Evolutionary conservation across 2,329 filamentous ascomycete genomes (phyloP).

Genomic region (Alternaria sp.): DNA sequence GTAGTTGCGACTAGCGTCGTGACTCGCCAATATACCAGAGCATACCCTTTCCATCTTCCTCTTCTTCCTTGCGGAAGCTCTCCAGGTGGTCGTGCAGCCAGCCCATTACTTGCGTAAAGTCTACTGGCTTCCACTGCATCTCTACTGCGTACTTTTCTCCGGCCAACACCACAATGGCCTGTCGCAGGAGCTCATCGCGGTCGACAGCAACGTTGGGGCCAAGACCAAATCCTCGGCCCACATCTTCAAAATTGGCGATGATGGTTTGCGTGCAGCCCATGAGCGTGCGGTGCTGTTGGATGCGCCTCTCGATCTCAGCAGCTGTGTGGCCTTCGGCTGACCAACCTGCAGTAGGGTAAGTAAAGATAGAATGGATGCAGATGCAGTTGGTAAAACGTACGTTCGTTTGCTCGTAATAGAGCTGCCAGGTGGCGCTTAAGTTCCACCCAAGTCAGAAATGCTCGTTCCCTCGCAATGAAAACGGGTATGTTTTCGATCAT

Average conservation of each 20-base stretch:
- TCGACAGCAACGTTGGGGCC: constrained; percentile 25
- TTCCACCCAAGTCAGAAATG: constrained; percentile 45
- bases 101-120: constrained; percentile 35
- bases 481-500: constrained; percentile 34
- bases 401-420: constrained; percentile 40
- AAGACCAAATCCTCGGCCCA: constrained; percentile 32
- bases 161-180: constrained; percentile 42
- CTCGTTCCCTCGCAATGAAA: constrained; percentile 43
- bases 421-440: constrained; percentile 43
- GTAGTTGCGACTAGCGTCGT: background rate
- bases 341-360: constrained; percentile 34
- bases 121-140: constrained; percentile 41
- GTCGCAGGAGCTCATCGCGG: constrained; percentile 41
- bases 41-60: constrained; percentile 35
- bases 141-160: constrained; percentile 40
- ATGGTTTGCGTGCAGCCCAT: constrained; percentile 43
- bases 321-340: constrained; percentile 34
- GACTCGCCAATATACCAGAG: constrained; percentile 36
- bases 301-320: constrained; percentile 40
- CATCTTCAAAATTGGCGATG: constrained; percentile 39
- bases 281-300: constrained; percentile 41
- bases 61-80: constrained; percentile 33
- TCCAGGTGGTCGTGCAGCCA: constrained; percentile 40
- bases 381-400: constrained; percentile 24
- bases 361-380: constrained; percentile 2